A percentile compares a stretch with the other conserved stretches of the same genome.
Evolutionary conservation across 2,329 filamentous ascomycete species (phyloP).

Genomic region (Sporothrix globosa): DNA sequence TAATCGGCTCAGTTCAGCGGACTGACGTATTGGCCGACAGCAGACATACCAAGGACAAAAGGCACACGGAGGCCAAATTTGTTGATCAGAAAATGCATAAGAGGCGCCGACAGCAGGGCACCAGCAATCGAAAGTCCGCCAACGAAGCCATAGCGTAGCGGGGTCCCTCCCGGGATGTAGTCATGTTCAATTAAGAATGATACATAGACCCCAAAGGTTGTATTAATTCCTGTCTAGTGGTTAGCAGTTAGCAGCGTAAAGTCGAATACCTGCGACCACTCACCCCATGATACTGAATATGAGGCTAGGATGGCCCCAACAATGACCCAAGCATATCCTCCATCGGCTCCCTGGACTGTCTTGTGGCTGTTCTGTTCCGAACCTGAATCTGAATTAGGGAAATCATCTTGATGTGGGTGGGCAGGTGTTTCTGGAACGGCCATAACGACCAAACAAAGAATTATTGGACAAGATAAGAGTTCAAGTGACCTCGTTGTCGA

Average conservation of each 20-base stretch:
- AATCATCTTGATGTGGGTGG: neutral
- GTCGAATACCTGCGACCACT: neutral
- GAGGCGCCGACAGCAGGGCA: constrained; percentile 20
- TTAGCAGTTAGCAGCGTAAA: neutral
- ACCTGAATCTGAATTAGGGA: neutral
- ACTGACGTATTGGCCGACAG: no score
- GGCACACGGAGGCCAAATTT: constrained; percentile 12
- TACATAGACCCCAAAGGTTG: constrained; percentile 28
- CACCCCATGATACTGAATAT: constrained; percentile 24
- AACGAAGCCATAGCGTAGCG: constrained; percentile 30
- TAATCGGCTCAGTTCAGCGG: no score
- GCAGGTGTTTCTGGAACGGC: constrained; percentile 1
- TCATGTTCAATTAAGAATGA: constrained; percentile 28
- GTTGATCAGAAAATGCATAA: neutral
- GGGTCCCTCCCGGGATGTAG: constrained; percentile 26
- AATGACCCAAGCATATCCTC: constrained; percentile 25
- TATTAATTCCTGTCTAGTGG: constrained; percentile 24
- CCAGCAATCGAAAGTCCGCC: constrained; percentile 28
- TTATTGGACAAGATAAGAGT: neutral
- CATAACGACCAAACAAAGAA: neutral
- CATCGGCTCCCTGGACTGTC: neutral
- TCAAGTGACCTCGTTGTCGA: neutral
- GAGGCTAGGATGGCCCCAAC: neutral
- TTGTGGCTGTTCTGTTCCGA: constrained; percentile 9
- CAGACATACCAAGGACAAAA: neutral